Evolutionary conservation across 176 grass and related monocot species (phyloP).

Genomic region (Poa annua): DNA sequence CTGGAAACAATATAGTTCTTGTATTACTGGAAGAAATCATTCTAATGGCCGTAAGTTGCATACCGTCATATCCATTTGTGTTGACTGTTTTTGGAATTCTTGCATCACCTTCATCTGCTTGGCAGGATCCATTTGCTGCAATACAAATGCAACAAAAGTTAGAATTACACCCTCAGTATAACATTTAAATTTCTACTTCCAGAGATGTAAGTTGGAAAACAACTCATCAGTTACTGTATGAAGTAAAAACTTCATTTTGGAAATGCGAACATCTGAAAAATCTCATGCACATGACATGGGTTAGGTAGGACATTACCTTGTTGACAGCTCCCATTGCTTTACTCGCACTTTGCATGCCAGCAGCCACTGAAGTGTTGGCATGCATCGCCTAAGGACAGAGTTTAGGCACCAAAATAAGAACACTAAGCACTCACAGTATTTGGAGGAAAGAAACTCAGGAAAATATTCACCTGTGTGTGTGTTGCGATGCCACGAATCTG

Average conservation of each 20-base stretch:
- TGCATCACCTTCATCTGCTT: slow-evolving; percentile 94
- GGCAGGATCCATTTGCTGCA: slow-evolving; percentile 94
- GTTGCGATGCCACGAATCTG: slow-evolving; percentile 87
- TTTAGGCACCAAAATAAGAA: slow-evolving; percentile 33
- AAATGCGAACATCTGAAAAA: slow-evolving; percentile 6
- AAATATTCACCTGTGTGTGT: slow-evolving; percentile 79
- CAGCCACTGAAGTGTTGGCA: slow-evolving; percentile 88
- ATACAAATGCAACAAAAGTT: slow-evolving; percentile 30
- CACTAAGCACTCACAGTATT: background rate
- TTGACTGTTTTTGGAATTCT: slow-evolving; percentile 96
- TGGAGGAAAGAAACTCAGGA: slow-evolving; percentile 31
- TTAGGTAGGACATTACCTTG: slow-evolving; percentile 61
- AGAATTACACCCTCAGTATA: background rate
- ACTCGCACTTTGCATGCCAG: slow-evolving; percentile 82
- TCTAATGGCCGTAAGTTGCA: slow-evolving; percentile 27
- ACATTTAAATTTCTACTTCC: slow-evolving; percentile 27
- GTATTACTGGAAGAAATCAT: slow-evolving; percentile 1
- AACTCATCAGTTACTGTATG: background rate
- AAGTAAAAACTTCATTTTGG: background rate
- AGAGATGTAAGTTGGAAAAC: slow-evolving; percentile 25
- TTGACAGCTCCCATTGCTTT: slow-evolving; percentile 94
- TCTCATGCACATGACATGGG: slow-evolving; percentile 12
- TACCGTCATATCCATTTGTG: slow-evolving; percentile 92
- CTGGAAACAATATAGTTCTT: background rate
- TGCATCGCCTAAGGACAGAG: slow-evolving; percentile 71